A percentile compares a stretch with the other conserved stretches of the same genome.
Evolutionary conservation across 257 asterid species (phyloP).

Genomic region (Solanum appendiculatum): DNA sequence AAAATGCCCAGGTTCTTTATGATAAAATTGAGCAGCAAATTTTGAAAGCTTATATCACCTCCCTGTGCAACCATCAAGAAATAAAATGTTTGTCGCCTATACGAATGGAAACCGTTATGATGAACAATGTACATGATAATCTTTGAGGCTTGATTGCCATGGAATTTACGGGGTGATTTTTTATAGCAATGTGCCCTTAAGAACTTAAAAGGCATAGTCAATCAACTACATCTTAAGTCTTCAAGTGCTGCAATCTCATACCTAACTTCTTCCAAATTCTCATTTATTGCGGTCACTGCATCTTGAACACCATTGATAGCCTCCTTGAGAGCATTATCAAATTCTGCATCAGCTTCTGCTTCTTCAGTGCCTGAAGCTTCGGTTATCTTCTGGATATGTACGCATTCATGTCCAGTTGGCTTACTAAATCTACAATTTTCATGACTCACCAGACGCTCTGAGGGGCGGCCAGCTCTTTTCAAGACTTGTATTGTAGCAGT

Average conservation of each 20-base stretch:
- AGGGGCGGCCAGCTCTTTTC: constrained; percentile 91
- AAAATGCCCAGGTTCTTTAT: background rate
- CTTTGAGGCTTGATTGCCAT: background rate
- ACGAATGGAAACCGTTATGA: background rate
- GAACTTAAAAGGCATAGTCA: constrained; percentile 6
- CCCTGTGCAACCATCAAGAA: background rate
- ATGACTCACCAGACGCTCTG: constrained; percentile 85
- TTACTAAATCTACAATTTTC: constrained; percentile 63
- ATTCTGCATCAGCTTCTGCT: constrained; percentile 92
- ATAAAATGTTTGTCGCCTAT: background rate
- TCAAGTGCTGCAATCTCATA: constrained; percentile 86
- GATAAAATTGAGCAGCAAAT: background rate
- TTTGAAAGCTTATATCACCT: background rate
- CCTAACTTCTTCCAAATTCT: constrained; percentile 85
- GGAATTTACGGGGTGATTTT: background rate
- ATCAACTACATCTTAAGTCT: constrained; percentile 42
- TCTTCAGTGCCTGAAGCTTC: constrained; percentile 97
- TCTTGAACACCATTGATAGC: constrained; percentile 81
- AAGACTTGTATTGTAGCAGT: constrained; percentile 85
- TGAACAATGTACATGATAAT: background rate
- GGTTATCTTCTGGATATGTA: constrained; percentile 80
- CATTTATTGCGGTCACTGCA: constrained; percentile 67
- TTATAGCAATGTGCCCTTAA: background rate
- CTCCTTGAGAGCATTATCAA: constrained; percentile 73
- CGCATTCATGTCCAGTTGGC: constrained; percentile 64